Percentiles rank a stretch among this genome's conserved stretches.
Conservation (phyloP, 2,329 filamentous ascomycete species). For the Metarhizium rileyi region DNA sequence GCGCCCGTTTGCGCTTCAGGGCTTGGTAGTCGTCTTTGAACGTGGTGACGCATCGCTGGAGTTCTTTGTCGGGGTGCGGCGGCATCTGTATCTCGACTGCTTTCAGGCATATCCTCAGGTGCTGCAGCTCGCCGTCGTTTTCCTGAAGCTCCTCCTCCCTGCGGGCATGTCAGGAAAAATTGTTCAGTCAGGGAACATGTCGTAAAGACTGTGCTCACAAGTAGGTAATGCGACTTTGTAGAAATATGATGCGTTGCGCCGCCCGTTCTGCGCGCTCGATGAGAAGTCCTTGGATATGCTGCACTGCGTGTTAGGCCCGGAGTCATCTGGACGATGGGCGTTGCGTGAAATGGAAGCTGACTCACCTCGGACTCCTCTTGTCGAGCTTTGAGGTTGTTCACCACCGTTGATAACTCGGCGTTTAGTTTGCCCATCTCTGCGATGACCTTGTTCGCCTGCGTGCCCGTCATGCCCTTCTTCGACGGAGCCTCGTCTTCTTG, state of each 20-base stretch:
- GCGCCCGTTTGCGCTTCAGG: constrained; percentile 37
- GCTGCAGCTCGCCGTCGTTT: constrained; percentile 50
- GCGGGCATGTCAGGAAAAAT: neutral
- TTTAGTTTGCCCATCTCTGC: constrained; percentile 33
- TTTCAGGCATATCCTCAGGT: constrained; percentile 52
- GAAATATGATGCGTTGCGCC: constrained; percentile 46
- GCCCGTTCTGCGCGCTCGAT: constrained; percentile 48
- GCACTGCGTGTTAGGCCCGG: neutral
- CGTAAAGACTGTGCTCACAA: constrained; percentile 40
- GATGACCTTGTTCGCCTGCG: constrained; percentile 28
- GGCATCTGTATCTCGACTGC: constrained; percentile 51
- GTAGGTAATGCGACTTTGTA: constrained; percentile 48
- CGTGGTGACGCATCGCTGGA: constrained; percentile 47
- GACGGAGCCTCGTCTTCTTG: constrained; percentile 18
- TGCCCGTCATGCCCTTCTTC: constrained; percentile 22
- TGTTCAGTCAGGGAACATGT: too few relatives aligned
- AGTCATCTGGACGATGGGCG: neutral
- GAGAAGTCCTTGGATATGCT: constrained; percentile 54
- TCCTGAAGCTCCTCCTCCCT: constrained; percentile 47
- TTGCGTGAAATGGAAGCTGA: neutral
- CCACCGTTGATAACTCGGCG: constrained; percentile 37
- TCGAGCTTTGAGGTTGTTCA: constrained; percentile 41
- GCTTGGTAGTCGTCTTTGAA: constrained; percentile 51
- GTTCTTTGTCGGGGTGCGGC: constrained; percentile 42
- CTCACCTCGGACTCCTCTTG: constrained; percentile 51